phyloP scores from a whole-genome alignment of 2,329 filamentous ascomycete species.

The Talaromyces sp. region DNA sequence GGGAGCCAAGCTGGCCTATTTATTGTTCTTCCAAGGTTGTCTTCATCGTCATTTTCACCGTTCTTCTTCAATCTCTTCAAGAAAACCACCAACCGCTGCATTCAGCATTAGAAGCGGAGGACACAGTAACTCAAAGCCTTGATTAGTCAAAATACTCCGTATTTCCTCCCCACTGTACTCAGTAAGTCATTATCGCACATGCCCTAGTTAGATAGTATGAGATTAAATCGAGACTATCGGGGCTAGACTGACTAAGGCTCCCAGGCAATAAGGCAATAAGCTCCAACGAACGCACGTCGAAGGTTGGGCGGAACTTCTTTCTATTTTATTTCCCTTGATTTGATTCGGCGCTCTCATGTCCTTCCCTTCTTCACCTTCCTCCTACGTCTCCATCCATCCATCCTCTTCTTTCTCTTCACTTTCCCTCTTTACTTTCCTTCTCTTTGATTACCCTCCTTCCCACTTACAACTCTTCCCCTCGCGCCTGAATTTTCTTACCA shows the following conservation, averaged over 20 bases:
- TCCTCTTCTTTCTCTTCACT: conserved; percentile 20
- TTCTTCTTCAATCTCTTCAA: not conserved
- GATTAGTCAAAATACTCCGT: not conserved
- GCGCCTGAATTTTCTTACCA: conserved; percentile 14
- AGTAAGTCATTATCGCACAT: not conserved
- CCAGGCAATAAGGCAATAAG: conserved; percentile 10
- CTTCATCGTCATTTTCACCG: conserved; percentile 23
- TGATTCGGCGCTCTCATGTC: conserved; percentile 11
- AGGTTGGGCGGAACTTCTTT: conserved; percentile 20
- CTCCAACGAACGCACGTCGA: conserved; percentile 9
- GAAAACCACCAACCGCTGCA: not conserved
- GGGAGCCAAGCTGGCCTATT: conserved; percentile 6
- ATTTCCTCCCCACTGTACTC: not conserved
- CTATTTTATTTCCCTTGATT: conserved; percentile 20
- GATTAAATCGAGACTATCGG: conserved; percentile 18
- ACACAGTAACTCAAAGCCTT: not conserved
- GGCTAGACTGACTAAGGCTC: conserved; percentile 16
- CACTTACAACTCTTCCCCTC: not conserved
- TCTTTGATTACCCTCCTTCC: not conserved
- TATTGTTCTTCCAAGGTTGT: not conserved
- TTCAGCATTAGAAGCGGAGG: not conserved
- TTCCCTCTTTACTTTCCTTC: conserved; percentile 4
- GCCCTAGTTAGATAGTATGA: conserved; percentile 9
- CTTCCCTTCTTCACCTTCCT: conserved; percentile 16
- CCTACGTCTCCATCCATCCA: conserved; percentile 11